Percentiles rank a stretch among this genome's conserved stretches.
Evolutionary conservation across 495 filamentous ascomycete species (phyloP).

Genomic region (Penicillium robsamsonii): DNA sequence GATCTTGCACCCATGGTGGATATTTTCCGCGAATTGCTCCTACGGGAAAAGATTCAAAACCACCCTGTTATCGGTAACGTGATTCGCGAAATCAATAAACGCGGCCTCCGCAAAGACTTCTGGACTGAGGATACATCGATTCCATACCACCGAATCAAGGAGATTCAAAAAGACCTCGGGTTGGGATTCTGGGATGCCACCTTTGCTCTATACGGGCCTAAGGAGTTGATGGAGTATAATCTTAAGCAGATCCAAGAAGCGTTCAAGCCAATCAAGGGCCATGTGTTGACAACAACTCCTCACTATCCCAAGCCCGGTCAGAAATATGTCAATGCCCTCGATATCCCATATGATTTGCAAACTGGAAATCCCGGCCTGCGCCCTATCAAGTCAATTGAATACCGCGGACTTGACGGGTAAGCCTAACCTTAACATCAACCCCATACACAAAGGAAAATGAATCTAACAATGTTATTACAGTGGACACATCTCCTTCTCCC

Average conservation of each 20-base stretch:
- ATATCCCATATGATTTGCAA: background rate
- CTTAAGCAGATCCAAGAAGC: slow-evolving; percentile 35
- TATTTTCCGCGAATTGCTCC: background rate
- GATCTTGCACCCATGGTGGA: background rate
- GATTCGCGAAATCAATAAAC: background rate
- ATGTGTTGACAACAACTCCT: background rate
- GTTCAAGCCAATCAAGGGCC: slow-evolving; percentile 25
- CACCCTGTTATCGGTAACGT: background rate
- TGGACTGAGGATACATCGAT: background rate
- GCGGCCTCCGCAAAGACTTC: background rate
- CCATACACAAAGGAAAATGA: slow-evolving; percentile 16
- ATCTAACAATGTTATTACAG: slow-evolving; percentile 6
- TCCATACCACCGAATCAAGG: background rate
- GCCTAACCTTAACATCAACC: slow-evolving; percentile 47
- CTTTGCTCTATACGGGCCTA: background rate
- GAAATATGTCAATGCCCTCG: background rate
- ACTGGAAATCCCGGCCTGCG: slow-evolving; percentile 38
- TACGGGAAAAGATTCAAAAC: background rate
- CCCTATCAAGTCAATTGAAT: slow-evolving; percentile 33
- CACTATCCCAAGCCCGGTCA: background rate
- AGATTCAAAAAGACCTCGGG: slow-evolving; percentile 20
- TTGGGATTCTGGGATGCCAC: background rate
- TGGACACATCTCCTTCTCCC: slow-evolving; percentile 52
- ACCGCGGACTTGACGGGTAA: slow-evolving; percentile 52
- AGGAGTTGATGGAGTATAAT: slow-evolving; percentile 11